A percentile compares a stretch with the other conserved stretches of the same genome.
These are phyloP conservation scores for Avena insularis DNA, from an alignment of 176 grass and related monocot genomes.

Conservation along the genomic window DNA sequence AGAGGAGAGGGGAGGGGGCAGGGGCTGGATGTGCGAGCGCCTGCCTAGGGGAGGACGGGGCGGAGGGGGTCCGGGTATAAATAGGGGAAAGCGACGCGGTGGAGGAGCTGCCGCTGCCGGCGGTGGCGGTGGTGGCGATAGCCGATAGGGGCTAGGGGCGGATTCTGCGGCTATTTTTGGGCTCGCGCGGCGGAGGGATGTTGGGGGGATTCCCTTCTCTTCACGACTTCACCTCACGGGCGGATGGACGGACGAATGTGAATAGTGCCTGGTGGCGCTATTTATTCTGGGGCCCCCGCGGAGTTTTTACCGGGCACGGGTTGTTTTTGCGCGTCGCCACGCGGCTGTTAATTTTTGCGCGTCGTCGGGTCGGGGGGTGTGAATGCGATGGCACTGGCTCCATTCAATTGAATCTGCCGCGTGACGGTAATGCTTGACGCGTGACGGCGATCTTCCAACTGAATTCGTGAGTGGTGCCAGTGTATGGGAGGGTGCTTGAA, in stretches of 20 bases:
- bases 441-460: no score
- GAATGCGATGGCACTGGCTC: background rate
- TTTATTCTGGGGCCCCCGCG: background rate
- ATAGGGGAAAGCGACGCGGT: constrained; percentile 51
- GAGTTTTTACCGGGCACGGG: background rate
- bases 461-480: no score
- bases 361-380: background rate
- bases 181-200: background rate
- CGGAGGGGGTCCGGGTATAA: constrained; percentile 48
- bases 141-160: constrained; percentile 8
- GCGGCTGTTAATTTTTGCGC: background rate
- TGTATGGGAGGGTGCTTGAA: no score
- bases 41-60: constrained; percentile 57
- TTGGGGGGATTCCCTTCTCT: no score
- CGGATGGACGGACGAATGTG: background rate
- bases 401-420: background rate
- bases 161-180: background rate
- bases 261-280: background rate
- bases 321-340: background rate
- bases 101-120: background rate
- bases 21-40: constrained; percentile 63
- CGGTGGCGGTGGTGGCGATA: constrained; percentile 1
- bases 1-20: constrained; percentile 28
- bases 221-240: no score
- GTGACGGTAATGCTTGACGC: background rate